Evolutionary conservation across 768 basidiomycete genomes (phyloP), one percentile per base, ranked within the genome.

Genomic region (Chalciporus piperatus): DNA sequence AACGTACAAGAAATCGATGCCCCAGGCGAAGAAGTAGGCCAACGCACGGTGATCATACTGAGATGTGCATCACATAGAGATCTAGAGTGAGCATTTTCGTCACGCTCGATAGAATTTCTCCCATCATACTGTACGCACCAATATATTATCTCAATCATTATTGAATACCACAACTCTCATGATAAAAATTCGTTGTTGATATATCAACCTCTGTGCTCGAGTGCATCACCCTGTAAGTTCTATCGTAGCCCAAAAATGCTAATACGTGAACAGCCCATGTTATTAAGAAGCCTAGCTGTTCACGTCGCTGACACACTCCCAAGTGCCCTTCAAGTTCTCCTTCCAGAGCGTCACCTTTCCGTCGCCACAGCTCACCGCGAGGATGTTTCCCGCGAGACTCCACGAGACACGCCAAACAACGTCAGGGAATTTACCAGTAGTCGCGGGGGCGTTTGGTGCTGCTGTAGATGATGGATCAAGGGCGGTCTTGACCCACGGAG

Each of bases 261-360:
- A 30, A 30, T 30, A 1, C 28, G 12, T 30, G 6, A 30, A 30
- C 12, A 4, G 28, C 28, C 28, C 28, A 30, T 4, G 22, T 22
- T 22, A 22, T 4, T 22, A 22, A 22, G 22, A 22, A 4, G 22
- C 22, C 22, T 22, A 22, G 65, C 90, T 92, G 54, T 86, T 86
- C 82, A 97, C 85, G 63, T 98, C 94, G 62, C 88, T 94, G 50
- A 98, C 92, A 67, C 94, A 95, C 71, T 98, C 97, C 91, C 95
- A 99, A 17, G 79, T 75, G n/a, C 92, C 91, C 62, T 89, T 89
- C 62, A 97, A 71, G 67, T 91, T 95, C 74, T 99, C 97, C 71
- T 99, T 99, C 96, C 97, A 99, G 45, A 98, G 74, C 8, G 90
- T 93, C 19, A 99, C 96, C 72, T 97, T 98, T 12, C 97, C 96